These are phyloP conservation scores for Echites panduratus DNA, from an alignment of 257 asterid genomes.

Conservation along the genomic window DNA sequence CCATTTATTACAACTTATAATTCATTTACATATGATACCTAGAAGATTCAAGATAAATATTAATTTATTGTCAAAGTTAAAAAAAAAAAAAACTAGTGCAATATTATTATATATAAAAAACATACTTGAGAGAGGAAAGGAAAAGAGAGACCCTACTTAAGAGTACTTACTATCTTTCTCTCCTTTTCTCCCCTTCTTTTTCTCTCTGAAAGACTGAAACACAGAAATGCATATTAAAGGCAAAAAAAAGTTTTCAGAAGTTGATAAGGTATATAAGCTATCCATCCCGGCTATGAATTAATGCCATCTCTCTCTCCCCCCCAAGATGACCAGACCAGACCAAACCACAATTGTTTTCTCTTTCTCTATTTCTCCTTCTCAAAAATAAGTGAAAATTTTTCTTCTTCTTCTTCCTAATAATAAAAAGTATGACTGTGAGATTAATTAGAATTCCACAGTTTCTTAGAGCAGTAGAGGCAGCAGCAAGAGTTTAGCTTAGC, in stretches of 20 bases:
- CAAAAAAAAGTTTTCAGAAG: slow-evolving; percentile 22
- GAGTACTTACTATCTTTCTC: slow-evolving; percentile 2
- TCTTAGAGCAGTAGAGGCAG: slow-evolving; percentile 17
- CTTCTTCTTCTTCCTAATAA: neutral
- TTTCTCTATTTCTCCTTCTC: slow-evolving; percentile 3
- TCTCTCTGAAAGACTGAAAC: slow-evolving; percentile 6
- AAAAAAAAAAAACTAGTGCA: slow-evolving; percentile 20
- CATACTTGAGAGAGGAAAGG: slow-evolving; percentile 28
- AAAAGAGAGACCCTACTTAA: slow-evolving; percentile 20
- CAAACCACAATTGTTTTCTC: slow-evolving; percentile 20
- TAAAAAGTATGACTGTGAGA: slow-evolving; percentile 23
- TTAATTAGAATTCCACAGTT: too few species aligned
- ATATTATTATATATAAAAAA: slow-evolving; percentile 34
- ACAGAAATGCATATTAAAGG: slow-evolving; percentile 24
- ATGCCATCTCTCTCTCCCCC: slow-evolving; percentile 28
- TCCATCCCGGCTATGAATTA: slow-evolving; percentile 35
- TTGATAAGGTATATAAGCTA: slow-evolving; percentile 64
- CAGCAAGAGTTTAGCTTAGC: neutral
- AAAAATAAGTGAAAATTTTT: too few species aligned
- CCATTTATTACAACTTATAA: neutral
- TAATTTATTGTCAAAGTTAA: too few species aligned
- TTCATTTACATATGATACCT: neutral
- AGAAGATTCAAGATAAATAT: slow-evolving; percentile 8
- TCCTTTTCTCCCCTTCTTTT: slow-evolving; percentile 7
- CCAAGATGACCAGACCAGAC: too few species aligned